Base-by-base conservation (phyloP, 768 basidiomycete species). In the Galerina sulciceps region DNA sequence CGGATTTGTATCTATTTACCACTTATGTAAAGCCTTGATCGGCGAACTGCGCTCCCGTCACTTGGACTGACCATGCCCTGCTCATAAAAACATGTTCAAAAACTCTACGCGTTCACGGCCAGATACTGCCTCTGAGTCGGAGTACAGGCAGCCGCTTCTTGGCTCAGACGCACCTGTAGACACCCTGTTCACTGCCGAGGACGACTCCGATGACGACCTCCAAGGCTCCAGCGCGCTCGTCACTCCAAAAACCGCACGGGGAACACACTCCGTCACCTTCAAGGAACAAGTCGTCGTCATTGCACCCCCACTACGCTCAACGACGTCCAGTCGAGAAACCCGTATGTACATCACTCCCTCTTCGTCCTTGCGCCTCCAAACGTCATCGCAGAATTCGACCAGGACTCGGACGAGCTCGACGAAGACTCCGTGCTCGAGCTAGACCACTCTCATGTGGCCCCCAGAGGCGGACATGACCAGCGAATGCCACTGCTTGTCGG, bases 341-440 rank as follows among this genome's bases (percentile, higher is more conserved):
- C 90, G 92, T 93, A 70, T 71, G 89, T 85, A 68, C 62, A 71
- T 73, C 57, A 57, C 50, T n/a, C 13, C 43, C 46, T 41, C 13
- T 10, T 23, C 31, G 22, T 13, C 15, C 5, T 31, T 31, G 26
- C 37, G 15, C 22, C 41, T 17, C 23, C 18, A 17, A 43, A 26
- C 36, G 11, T 53, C 10, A 55, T 51, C 34, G 5, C 65, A 95
- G 93, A 91, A 68, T 96, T 80, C 71, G 94, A 96, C 11, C 82
- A 91, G 17, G 94, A 96, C 67, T 79, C 85, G 0, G 93, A 95
- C 70, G 92, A 93, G 18, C 73, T 94, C 11, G 91, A 93, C 53
- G 88, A 88, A 64, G 60, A 65, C 10, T 62, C 70, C 11, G 59
- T 67, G 15, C 59, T 61, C 40, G 65, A 74, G 42, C 53, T 73